phyloP scores from a whole-genome alignment of 257 asterid genomes.

The Nemophila menziesii region DNA sequence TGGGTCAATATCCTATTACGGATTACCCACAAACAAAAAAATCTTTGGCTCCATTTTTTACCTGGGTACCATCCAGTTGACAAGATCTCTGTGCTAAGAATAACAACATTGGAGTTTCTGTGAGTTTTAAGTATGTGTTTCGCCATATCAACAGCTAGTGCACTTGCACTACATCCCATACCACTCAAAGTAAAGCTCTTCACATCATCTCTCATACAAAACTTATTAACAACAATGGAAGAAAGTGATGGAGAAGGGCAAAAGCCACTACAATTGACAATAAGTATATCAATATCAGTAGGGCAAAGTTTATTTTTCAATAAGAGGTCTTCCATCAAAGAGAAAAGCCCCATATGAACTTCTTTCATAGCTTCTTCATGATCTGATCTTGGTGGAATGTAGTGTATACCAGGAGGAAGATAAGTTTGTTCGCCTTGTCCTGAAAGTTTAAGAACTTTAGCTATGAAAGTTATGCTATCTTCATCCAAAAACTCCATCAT shows the following conservation, averaged over 20 bases:
- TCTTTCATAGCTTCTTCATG: conserved; percentile 50
- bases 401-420: conserved; percentile 61
- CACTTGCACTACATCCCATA: conserved; percentile 93
- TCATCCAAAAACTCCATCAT: conserved; percentile 43
- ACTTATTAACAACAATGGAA: conserved; percentile 36
- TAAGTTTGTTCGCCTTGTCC: conserved; percentile 60
- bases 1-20: no score
- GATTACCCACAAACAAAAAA: no score
- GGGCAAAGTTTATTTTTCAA: conserved; percentile 34
- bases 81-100: conserved; percentile 69
- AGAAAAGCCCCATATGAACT: conserved; percentile 47
- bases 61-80: conserved; percentile 84
- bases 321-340: conserved; percentile 40
- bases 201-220: conserved; percentile 43
- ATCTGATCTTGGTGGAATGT: conserved; percentile 57
- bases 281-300: conserved; percentile 43
- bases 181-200: conserved; percentile 61
- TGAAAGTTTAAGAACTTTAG: conserved; percentile 43
- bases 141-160: conserved; percentile 61
- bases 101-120: conserved; percentile 38
- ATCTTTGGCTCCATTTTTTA: conserved; percentile 24
- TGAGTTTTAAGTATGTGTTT: conserved; percentile 31
- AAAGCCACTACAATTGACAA: conserved; percentile 88
- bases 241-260: conserved; percentile 75
- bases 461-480: conserved; percentile 44